These are phyloP conservation scores for Aspergillus sp. DNA, from an alignment of 2,329 filamentous ascomycete genomes.

Conservation along the genomic window DNA sequence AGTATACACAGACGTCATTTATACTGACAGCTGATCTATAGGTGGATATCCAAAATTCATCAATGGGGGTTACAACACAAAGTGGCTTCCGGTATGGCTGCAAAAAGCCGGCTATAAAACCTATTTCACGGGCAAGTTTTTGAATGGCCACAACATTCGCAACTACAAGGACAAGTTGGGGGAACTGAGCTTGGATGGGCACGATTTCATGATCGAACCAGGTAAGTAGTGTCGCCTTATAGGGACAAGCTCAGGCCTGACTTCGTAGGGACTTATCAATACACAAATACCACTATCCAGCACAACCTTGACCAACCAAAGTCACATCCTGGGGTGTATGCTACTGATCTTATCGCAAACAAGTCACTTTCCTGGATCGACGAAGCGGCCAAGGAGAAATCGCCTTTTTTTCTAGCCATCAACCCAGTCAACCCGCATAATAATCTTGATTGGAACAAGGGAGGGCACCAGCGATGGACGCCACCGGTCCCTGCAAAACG, in stretches of 20 bases:
- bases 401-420: slow-evolving; percentile 58
- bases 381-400: slow-evolving; percentile 43
- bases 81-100: slow-evolving; percentile 46
- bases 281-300: slow-evolving; percentile 54
- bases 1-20: not conserved
- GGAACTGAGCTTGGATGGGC: slow-evolving; percentile 20
- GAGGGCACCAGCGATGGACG: no score
- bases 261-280: slow-evolving; percentile 47
- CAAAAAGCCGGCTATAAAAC: slow-evolving; percentile 46
- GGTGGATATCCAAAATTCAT: slow-evolving; percentile 46
- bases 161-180: slow-evolving; percentile 36
- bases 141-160: slow-evolving; percentile 43
- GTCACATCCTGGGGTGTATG: slow-evolving; percentile 46
- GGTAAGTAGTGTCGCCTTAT: slow-evolving; percentile 1
- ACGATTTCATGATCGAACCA: slow-evolving; percentile 32
- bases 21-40: slow-evolving; percentile 3
- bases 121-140: slow-evolving; percentile 50
- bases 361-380: slow-evolving; percentile 52
- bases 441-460: slow-evolving; percentile 33
- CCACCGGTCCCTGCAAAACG: no score
- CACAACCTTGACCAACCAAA: slow-evolving; percentile 48
- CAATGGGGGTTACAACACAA: slow-evolving; percentile 42
- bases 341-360: slow-evolving; percentile 49
- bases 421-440: slow-evolving; percentile 58
- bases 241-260: no score